Conservation (phyloP, 805 yeast species). For the Ogataea siamensis region DNA sequence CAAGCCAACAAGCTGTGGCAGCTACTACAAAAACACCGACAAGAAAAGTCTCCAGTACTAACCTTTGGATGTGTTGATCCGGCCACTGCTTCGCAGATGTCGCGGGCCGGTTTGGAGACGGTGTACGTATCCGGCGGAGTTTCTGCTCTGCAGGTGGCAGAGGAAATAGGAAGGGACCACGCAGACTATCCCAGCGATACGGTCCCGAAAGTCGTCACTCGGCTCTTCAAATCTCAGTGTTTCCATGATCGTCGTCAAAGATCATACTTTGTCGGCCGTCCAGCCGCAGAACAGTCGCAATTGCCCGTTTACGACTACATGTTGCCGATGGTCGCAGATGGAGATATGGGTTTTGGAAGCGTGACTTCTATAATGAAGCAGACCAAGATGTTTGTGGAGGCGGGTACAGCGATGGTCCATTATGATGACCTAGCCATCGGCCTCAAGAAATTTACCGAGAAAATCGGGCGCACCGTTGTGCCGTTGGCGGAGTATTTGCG, state of each 20-base stretch:
- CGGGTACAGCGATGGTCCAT: constrained; percentile 67
- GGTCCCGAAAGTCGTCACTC: constrained; percentile 63
- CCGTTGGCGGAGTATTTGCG: constrained; percentile 57
- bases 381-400: constrained; percentile 64
- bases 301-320: constrained; percentile 44
- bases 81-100: constrained; percentile 57
- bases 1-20: constrained; percentile 54
- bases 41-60: constrained; percentile 46
- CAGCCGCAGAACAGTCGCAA: constrained; percentile 17
- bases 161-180: constrained; percentile 64
- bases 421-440: constrained; percentile 65
- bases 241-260: constrained; percentile 48
- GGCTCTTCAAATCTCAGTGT: constrained; percentile 56
- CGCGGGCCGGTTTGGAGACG: constrained; percentile 47
- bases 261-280: constrained; percentile 14
- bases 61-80: constrained; percentile 65
- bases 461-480: constrained; percentile 60
- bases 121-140: constrained; percentile 65
- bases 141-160: constrained; percentile 53
- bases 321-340: constrained; percentile 65
- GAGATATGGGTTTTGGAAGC: constrained; percentile 68
- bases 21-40: constrained; percentile 40
- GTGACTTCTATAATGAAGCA: constrained; percentile 60
- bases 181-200: constrained; percentile 72
- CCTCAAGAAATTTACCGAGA: constrained; percentile 64